Percentiles rank a stretch among this genome's conserved stretches.
phyloP scores from a whole-genome alignment of 352 stramenopile genomes.

The Lagenidium giganteum region DNA sequence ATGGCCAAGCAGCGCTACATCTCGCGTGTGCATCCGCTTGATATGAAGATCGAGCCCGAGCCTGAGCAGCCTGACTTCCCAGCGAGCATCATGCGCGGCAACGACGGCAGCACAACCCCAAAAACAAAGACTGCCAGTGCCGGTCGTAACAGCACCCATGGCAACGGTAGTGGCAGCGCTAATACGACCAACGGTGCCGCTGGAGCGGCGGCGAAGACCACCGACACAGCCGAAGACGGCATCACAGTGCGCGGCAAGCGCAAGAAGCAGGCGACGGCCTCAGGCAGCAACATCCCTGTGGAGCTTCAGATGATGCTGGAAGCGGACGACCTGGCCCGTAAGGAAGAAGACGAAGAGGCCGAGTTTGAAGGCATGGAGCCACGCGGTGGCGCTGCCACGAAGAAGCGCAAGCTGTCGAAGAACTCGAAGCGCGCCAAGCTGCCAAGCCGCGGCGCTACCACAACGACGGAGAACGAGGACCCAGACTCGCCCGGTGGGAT shows the following conservation, averaged over 20 bases:
- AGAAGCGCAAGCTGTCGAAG: conserved; percentile 71
- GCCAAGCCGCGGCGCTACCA: conserved; percentile 41
- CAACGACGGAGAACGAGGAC: conserved; percentile 20
- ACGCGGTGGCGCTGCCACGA: conserved; percentile 24
- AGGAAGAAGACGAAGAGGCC: conserved; percentile 36
- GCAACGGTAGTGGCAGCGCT: conserved; percentile 10
- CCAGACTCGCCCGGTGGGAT: conserved; percentile 22
- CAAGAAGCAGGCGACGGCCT: conserved; percentile 30
- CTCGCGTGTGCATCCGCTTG: conserved; percentile 75
- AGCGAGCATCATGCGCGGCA: conserved; percentile 51
- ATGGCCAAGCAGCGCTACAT: conserved; percentile 90
- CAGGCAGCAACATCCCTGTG: conserved; percentile 54
- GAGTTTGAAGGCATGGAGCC: conserved; percentile 53
- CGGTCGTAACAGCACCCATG: conserved; percentile 14
- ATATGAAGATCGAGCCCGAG: conserved; percentile 67
- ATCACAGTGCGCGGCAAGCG: conserved; percentile 77
- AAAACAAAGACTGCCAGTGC: conserved; percentile 6
- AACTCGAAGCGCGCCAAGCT: conserved; percentile 76
- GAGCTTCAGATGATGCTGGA: conserved; percentile 86
- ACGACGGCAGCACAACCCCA: conserved; percentile 19
- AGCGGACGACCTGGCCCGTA: conserved; percentile 46
- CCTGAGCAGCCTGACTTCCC: conserved; percentile 58
- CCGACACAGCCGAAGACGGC: conserved; percentile 36
- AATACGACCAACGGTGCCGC: conserved; percentile 2
- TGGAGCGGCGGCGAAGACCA: conserved; percentile 1